Base-by-base conservation (phyloP, 257 asterid species). In the Przewalskia tangutica region DNA sequence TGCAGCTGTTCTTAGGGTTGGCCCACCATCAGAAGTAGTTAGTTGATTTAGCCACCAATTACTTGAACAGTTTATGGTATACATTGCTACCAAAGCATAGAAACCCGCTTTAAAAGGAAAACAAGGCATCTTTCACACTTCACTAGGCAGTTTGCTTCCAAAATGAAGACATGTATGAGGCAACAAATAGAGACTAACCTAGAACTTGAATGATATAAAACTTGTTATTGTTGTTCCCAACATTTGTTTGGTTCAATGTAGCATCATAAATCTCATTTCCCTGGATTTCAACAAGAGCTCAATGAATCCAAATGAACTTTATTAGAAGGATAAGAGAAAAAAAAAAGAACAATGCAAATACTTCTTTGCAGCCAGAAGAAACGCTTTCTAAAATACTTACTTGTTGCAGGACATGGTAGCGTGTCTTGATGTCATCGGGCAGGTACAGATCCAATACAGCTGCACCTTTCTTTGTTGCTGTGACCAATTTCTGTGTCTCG, bases 181-280 rank as follows among this genome's bases (percentile, higher is more conserved):
- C 62, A 75, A 50, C 80, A 50, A 50, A 48, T 23, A 36, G 81
- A 84, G 81, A 85, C 38, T 59, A 85, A 54, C 93, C 98, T 97
- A 84, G 92, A 86, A 66, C 76, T 66, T 66, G 76, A 84, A 95
- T 86, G 86, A 90, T 89, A 76, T 86, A 93, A 86, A 90, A 95
- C 85, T 95, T 95, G 89, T 95, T 95, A 87, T 95, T 95, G 90
- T 95, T 95, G 83, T 86, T 89, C 84, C 94, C 94, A 6, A 95
- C 88, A 84, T 95, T 95, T 71, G 98, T 93, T 86, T 95, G 99
- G 89, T 95, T 95, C 92, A 95, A 84, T 90, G 91, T 92, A 86
- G 97, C 98, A 84, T 95, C 99, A 84, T 92, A 95, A 81, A 91
- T 85, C 65, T 89, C 95, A 87, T 90, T 92, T 40, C 89, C 93